phyloP scores from a whole-genome alignment of 164 flowering plant species.

The Chimonanthus praecox region DNA sequence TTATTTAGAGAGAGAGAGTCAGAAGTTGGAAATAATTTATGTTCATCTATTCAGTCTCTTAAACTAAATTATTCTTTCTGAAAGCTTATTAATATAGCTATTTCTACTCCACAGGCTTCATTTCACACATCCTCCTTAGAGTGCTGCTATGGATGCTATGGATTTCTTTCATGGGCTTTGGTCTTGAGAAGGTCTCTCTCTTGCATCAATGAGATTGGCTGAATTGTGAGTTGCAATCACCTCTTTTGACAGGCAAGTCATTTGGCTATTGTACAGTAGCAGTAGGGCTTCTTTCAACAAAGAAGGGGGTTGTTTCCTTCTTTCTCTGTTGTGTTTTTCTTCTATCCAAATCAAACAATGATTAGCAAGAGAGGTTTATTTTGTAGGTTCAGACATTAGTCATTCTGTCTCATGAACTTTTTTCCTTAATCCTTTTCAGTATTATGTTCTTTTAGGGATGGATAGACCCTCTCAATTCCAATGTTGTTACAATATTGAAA shows the following conservation, averaged over 20 bases:
- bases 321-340: background rate
- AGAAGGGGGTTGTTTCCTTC: background rate
- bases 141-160: background rate
- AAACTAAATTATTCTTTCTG: no score
- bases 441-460: background rate
- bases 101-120: no score
- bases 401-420: background rate
- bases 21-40: no score
- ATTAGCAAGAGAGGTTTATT: slow-evolving; percentile 4
- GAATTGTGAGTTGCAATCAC: background rate
- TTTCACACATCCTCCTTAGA: background rate
- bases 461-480: background rate
- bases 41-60: no score
- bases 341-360: background rate
- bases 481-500: background rate
- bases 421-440: background rate
- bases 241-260: slow-evolving; percentile 29
- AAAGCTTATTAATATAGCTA: no score
- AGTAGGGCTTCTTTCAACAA: slow-evolving; percentile 1
- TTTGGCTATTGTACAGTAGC: slow-evolving; percentile 34
- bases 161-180: background rate
- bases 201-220: background rate
- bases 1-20: no score
- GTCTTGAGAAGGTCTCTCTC: background rate
- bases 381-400: background rate